These are phyloP conservation scores for Erigeron canadensis DNA, from an alignment of 129 eudicot species.

Conservation along the genomic window DNA sequence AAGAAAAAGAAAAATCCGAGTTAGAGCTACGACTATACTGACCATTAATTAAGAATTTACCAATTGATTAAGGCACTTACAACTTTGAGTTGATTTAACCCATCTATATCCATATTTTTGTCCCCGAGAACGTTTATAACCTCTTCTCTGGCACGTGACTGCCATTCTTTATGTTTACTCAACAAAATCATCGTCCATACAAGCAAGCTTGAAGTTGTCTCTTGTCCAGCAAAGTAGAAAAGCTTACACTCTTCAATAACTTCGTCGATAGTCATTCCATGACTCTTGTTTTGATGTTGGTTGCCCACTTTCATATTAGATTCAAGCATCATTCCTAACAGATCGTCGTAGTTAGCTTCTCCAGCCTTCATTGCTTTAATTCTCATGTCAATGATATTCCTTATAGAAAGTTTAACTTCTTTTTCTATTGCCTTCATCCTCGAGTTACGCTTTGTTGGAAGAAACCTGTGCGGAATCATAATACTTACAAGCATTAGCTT, in stretches of 20 bases:
- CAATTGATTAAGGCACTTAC: conserved; percentile 19
- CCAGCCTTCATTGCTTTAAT: conserved; percentile 28
- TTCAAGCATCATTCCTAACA: conserved; percentile 37
- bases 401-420: conserved; percentile 17
- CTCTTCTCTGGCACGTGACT: conserved; percentile 42
- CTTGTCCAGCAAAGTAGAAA: conserved; percentile 47
- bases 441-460: conserved; percentile 44
- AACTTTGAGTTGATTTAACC: conserved; percentile 28
- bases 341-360: conserved; percentile 28
- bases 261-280: conserved; percentile 33
- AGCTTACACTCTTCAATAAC: conserved; percentile 43
- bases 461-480: conserved; percentile 22
- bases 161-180: conserved; percentile 38
- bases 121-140: conserved; percentile 28
- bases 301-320: conserved; percentile 29
- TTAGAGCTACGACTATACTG: too few relatives aligned
- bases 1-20: too few relatives aligned
- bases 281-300: conserved; percentile 27
- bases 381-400: conserved; percentile 27
- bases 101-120: conserved; percentile 18
- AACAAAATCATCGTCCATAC: conserved; percentile 42
- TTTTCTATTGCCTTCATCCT: conserved; percentile 38
- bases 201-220: conserved; percentile 39
- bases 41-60: too few relatives aligned
- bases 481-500: too few relatives aligned